Percentiles rank a stretch among this genome's conserved stretches.
phyloP scores from a whole-genome alignment of 495 filamentous ascomycete genomes.

The Hypoxylon trugodes region DNA sequence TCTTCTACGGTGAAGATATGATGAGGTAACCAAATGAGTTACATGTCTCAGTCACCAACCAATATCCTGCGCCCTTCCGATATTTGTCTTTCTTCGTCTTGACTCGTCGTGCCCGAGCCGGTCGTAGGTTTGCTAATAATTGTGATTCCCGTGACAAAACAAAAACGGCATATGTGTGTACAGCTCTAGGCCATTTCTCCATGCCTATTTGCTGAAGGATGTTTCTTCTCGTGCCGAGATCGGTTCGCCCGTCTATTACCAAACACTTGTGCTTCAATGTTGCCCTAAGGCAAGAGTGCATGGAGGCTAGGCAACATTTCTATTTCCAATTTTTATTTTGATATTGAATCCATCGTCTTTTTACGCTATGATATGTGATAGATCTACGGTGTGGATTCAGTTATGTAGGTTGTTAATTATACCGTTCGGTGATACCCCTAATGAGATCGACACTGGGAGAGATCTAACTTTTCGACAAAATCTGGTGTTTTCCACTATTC shows the following conservation, averaged over 20 bases:
- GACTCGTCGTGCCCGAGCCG: too few species aligned
- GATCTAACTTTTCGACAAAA: too few species aligned
- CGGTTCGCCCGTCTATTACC: constrained; percentile 82
- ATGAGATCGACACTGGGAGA: too few species aligned
- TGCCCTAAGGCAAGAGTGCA: constrained; percentile 76
- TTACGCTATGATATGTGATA: background rate
- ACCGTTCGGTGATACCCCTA: too few species aligned
- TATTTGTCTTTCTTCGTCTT: background rate
- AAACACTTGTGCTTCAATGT: constrained; percentile 77
- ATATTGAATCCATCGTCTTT: background rate
- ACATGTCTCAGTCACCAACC: constrained; percentile 30
- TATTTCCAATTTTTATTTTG: constrained; percentile 9
- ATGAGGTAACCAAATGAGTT: constrained; percentile 42
- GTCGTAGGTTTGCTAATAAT: background rate
- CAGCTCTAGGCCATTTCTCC: constrained; percentile 78
- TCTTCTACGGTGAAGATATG: constrained; percentile 44
- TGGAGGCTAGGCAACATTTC: constrained; percentile 83
- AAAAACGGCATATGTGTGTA: constrained; percentile 98
- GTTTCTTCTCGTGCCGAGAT: constrained; percentile 92
- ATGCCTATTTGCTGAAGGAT: constrained; percentile 95
- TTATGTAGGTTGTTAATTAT: too few species aligned
- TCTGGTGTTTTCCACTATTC: too few species aligned
- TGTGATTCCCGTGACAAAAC: constrained; percentile 20
- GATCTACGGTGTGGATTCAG: too few species aligned
- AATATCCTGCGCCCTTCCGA: constrained; percentile 6